Base-by-base conservation (phyloP, 2,329 filamentous ascomycete species). In the Cladosporium sp. region DNA sequence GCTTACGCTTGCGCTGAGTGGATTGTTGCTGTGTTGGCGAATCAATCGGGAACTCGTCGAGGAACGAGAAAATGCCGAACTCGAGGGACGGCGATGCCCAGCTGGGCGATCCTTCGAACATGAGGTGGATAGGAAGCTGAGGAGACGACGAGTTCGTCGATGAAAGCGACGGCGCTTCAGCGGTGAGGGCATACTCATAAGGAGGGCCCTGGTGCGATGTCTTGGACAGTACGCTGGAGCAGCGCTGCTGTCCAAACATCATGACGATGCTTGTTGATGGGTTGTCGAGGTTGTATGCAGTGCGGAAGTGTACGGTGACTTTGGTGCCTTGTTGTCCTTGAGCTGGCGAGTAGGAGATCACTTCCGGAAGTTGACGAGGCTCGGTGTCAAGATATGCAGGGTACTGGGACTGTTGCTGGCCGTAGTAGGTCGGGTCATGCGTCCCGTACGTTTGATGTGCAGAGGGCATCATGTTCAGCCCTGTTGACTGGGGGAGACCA, bases 171-270 rank as follows among this genome's bases (percentile, higher is more conserved):
- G 92, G 92, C 32, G 87, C 89, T 57, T 90, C 85, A 39, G 85
- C 84, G 45, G 83, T 84, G 65, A 96, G 79, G 28, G 82, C 81
- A 73, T 94, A 96, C 61, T 86, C 82, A 70, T 83, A 89, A 56
- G 75, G 77, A 19, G 83, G 82, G 63, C 82, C 74, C 79, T 70
- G 76, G 75, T 77, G 75, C 78, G 70, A 56, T 3, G 66, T 66
- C 69, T 87, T 86, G 45, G 83, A 80, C 22, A 91, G 78, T 57
- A 86, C 81, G 58, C 86, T 86, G 56, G 83, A 79, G 71, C 86
- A 88, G 71, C 86, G 86, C 66, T 88, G 84, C n/a, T 82, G 80
- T n/a, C 90, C 91, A 73, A 96, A 95, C 47, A 86, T 82, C 56
- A 96, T 74, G 66, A 90, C 85, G 69, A 77, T 61, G 28, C 62